These are phyloP conservation scores for Blumeria graminis DNA, from an alignment of 2,329 filamentous ascomycete genomes.

Conservation along the genomic window DNA sequence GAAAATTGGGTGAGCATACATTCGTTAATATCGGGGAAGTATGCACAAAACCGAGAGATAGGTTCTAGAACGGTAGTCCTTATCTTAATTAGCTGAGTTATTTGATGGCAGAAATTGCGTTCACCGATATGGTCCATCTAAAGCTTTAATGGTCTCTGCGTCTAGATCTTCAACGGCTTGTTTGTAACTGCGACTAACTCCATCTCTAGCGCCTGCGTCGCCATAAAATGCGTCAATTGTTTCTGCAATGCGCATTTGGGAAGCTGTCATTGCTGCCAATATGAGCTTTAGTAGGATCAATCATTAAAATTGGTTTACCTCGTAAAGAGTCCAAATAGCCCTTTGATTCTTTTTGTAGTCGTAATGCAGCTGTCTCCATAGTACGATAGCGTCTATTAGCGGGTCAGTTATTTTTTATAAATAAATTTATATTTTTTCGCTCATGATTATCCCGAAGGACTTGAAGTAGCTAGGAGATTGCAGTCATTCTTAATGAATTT, in stretches of 20 bases:
- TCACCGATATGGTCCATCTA: slow-evolving; percentile 80
- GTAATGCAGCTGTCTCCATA: slow-evolving; percentile 82
- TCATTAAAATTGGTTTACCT: slow-evolving; percentile 25
- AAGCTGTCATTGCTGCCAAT: slow-evolving; percentile 73
- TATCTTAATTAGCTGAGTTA: slow-evolving; percentile 7
- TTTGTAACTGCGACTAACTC: slow-evolving; percentile 91
- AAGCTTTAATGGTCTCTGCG: slow-evolving; percentile 91
- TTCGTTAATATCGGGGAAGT: slow-evolving; percentile 97
- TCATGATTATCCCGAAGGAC: too few species aligned
- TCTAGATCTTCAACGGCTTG: slow-evolving; percentile 95
- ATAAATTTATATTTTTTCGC: not conserved
- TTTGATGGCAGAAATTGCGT: slow-evolving; percentile 8
- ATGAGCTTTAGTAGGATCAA: slow-evolving; percentile 3
- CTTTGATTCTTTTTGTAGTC: slow-evolving; percentile 92
- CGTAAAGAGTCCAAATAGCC: slow-evolving; percentile 89
- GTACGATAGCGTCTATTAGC: slow-evolving; percentile 62
- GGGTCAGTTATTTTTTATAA: slow-evolving; percentile 1
- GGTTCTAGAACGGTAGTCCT: slow-evolving; percentile 85
- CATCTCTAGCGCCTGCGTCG: slow-evolving; percentile 80
- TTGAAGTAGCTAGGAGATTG: too few species aligned
- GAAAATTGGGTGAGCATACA: slow-evolving; percentile 27
- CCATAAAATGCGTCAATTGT: slow-evolving; percentile 99
- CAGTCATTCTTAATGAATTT: too few species aligned
- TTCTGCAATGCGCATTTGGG: slow-evolving; percentile 97
- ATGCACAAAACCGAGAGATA: slow-evolving; percentile 86